Base-by-base conservation (phyloP, 148 eudicot genomes). In the Dianthus caryophyllus region DNA sequence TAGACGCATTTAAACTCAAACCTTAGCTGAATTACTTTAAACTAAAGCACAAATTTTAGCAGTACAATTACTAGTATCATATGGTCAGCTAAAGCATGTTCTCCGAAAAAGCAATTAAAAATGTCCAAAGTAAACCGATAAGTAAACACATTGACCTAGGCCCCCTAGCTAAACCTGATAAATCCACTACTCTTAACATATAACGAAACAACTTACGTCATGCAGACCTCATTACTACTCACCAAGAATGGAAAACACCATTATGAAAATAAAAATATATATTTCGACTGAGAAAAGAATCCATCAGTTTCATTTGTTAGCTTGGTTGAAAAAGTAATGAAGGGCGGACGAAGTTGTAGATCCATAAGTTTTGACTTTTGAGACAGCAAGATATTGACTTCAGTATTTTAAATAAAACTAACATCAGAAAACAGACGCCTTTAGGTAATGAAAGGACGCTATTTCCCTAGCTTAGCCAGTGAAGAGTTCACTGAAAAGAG, bases 1-100 rank as follows among this genome's bases (percentile, higher is more conserved):
- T 91, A 76, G 27, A 74, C 25, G 71, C 1, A 71, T 31, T 47
- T 13, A 55, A 48, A 55, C 43, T 51, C 26, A 67, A 51, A 67
- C 5, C 43, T 70, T 5, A 17, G 33, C 49, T 27, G 25, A 14
- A 36, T n/a, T 36, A 47, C 20, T 57, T 50, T 18, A 41, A 46
- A 41, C 24, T 49, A 41, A 48, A 74, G 17, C 27, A 33, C 17
- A 14, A 43, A 52, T 31, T 62, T 53, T 20, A 61, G 47, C n/a
- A 29, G 20, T 52, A 11, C 8, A 70, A 47, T 26, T 49, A 26
- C 46, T 48, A 46, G 31, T 16, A 48, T 60, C 25, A 12, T 41
- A 39, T 39, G 4, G 18, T 46, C 31, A 25, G 25, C 30, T 22
- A 36, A 50, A n/a, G 14, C 51, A 39, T 26, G 22, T 22, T 57